These are phyloP conservation scores for Fulvia fulva DNA, from an alignment of 2,329 filamentous ascomycete genomes.

Conservation along the genomic window DNA sequence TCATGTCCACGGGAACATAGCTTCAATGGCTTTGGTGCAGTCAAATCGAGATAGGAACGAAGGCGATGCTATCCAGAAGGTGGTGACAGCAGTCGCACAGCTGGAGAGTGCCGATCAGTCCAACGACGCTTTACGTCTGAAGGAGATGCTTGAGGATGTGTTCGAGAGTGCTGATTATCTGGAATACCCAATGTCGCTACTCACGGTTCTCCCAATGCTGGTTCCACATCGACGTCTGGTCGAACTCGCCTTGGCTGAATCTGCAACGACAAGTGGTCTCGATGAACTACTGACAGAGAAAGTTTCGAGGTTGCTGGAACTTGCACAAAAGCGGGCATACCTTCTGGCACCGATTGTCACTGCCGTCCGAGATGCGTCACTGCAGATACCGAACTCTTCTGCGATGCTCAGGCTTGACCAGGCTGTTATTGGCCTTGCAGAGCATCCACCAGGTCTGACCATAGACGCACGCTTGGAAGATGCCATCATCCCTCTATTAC, in stretches of 20 bases:
- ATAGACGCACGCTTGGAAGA: conserved; percentile 46
- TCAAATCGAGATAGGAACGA: conserved; percentile 29
- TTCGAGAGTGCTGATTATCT: conserved; percentile 48
- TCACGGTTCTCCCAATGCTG: conserved; percentile 36
- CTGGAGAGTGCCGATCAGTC: background rate
- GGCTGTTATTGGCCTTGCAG: conserved; percentile 38
- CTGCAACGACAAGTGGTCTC: conserved; percentile 4
- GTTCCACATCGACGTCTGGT: conserved; percentile 35
- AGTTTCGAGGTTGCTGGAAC: conserved; percentile 16
- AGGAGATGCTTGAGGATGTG: conserved; percentile 32
- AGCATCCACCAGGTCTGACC: conserved; percentile 40
- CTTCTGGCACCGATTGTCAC: conserved; percentile 29
- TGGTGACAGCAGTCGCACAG: conserved; percentile 9
- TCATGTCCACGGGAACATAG: conserved; percentile 19
- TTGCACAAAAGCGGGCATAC: conserved; percentile 30
- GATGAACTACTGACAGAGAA: conserved; percentile 9
- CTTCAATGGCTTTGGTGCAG: conserved; percentile 13
- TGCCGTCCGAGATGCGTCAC: conserved; percentile 23
- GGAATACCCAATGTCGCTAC: conserved; percentile 42
- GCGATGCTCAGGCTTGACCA: conserved; percentile 37
- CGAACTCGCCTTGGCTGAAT: conserved; percentile 24
- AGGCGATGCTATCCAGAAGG: conserved; percentile 22
- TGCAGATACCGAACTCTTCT: conserved; percentile 28
- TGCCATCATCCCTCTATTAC: conserved; percentile 33
- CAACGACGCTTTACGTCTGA: background rate